These are phyloP conservation scores for Yamadazyma phyllophila DNA, from an alignment of 805 yeast genomes.

Conservation along the genomic window DNA sequence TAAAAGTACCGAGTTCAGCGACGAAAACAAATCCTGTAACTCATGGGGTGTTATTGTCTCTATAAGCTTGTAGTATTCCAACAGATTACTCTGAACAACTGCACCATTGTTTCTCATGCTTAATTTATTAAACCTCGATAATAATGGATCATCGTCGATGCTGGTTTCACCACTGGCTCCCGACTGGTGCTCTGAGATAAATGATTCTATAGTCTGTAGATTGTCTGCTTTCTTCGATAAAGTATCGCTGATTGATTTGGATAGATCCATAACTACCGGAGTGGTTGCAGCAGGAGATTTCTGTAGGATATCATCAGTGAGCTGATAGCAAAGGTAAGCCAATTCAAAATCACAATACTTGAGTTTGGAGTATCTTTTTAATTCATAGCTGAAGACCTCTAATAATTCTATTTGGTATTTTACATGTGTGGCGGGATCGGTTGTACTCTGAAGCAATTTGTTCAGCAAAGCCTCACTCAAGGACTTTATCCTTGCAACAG, in stretches of 20 bases:
- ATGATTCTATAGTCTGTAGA: background rate
- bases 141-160: slow-evolving; percentile 20
- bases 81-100: background rate
- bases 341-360: slow-evolving; percentile 39
- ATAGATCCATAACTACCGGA: slow-evolving; percentile 18
- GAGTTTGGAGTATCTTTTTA: slow-evolving; percentile 22
- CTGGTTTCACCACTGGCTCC: background rate
- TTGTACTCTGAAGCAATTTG: slow-evolving; percentile 11
- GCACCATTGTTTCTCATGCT: background rate
- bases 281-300: slow-evolving; percentile 8
- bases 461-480: slow-evolving; percentile 2
- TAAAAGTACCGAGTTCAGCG: slow-evolving; percentile 42
- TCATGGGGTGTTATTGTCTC: slow-evolving; percentile 21
- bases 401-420: slow-evolving; percentile 29
- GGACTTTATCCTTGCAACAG: background rate
- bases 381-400: slow-evolving; percentile 34
- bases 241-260: slow-evolving; percentile 16
- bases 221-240: slow-evolving; percentile 15
- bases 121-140: slow-evolving; percentile 25
- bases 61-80: slow-evolving; percentile 13
- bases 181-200: background rate
- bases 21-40: slow-evolving; percentile 14
- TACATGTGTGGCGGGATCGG: slow-evolving; percentile 19
- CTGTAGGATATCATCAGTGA: slow-evolving; percentile 11
- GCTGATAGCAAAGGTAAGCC: slow-evolving; percentile 27